Evolutionary conservation across 768 basidiomycete species (phyloP), one percentile per base, ranked within the genome.

Genomic region (Trametes villosa): DNA sequence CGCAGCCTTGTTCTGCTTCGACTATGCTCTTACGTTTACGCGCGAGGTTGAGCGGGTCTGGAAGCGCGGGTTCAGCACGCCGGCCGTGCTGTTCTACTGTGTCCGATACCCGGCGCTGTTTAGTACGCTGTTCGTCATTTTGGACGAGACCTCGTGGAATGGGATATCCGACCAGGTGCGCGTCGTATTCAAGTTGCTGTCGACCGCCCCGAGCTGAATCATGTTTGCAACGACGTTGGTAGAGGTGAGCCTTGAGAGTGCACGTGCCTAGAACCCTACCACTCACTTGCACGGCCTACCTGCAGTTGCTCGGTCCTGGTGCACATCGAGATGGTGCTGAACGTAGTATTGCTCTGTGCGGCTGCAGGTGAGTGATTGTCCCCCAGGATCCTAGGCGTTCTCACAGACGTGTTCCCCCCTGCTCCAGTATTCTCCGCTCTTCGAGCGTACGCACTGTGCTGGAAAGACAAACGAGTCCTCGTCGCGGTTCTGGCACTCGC

Each of bases 351-450:
- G 18, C 46, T 57, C 18, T 5, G 17, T 7, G 20, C 55, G 9
- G 55, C 55, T 9, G 26, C 46, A 6, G 26, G 45, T 47, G 34
- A 38, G 33, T 26, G 26, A 2, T n/a, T n/a, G n/a, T n/a, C n/a
- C n/a, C n/a, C n/a, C n/a, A n/a, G n/a, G n/a, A n/a, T n/a, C n/a
- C n/a, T n/a, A n/a, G n/a, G n/a, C n/a, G n/a, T n/a, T n/a, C n/a
- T n/a, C n/a, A n/a, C n/a, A n/a, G n/a, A n/a, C n/a, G n/a, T n/a
- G n/a, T n/a, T n/a, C n/a, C n/a, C n/a, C n/a, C n/a, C n/a, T n/a
- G n/a, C n/a, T n/a, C n/a, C 45, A 53, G 53, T 44, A 4, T 53
- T 53, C 41, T 53, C 53, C 3, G 53, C 53, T 2, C 53, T 53
- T n/a, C 53, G 53, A 2, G 53, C 53, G 1, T 53, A 53, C 29